These are phyloP conservation scores for Ascosphaera pollenicola DNA, from an alignment of 2,329 filamentous ascomycete genomes.

Conservation along the genomic window DNA sequence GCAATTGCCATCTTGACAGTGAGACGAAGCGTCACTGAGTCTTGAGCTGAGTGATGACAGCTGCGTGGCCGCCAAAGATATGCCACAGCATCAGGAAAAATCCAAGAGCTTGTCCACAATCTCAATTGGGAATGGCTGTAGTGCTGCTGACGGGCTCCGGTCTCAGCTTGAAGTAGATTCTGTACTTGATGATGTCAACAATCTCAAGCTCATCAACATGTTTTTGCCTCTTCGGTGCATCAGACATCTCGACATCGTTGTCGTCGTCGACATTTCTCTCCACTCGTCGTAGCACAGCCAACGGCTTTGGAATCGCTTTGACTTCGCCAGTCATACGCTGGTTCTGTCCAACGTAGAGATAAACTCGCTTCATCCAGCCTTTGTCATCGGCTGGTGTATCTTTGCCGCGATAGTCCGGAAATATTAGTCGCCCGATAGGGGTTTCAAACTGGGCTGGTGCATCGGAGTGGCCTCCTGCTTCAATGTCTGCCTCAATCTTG, in stretches of 20 bases:
- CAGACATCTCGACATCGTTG: constrained; percentile 8
- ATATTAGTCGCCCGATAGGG: constrained; percentile 50
- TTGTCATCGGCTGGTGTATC: constrained; percentile 27
- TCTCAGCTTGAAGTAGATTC: constrained; percentile 61
- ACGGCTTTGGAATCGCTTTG: constrained; percentile 57
- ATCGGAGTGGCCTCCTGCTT: constrained; percentile 4
- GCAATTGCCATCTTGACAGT: no score
- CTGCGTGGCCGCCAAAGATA: no score
- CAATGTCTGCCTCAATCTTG: constrained; percentile 7
- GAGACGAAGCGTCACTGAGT: no score
- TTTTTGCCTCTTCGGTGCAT: constrained; percentile 1
- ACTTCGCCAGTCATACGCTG: constrained; percentile 79
- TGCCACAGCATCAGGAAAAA: background rate
- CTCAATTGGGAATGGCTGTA: background rate
- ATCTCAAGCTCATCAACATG: constrained; percentile 42
- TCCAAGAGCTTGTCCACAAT: background rate
- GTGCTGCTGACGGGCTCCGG: constrained; percentile 50
- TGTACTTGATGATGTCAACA: constrained; percentile 68
- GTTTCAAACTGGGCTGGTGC: constrained; percentile 17
- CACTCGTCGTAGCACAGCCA: constrained; percentile 50
- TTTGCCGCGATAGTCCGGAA: constrained; percentile 48
- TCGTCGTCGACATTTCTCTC: constrained; percentile 15
- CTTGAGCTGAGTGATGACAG: no score
- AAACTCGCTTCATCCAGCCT: constrained; percentile 75
- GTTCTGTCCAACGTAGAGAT: constrained; percentile 71